A percentile compares a stretch with the other conserved stretches of the same genome.
Conservation (phyloP, 768 basidiomycete species). For the Suillus subluteus region DNA sequence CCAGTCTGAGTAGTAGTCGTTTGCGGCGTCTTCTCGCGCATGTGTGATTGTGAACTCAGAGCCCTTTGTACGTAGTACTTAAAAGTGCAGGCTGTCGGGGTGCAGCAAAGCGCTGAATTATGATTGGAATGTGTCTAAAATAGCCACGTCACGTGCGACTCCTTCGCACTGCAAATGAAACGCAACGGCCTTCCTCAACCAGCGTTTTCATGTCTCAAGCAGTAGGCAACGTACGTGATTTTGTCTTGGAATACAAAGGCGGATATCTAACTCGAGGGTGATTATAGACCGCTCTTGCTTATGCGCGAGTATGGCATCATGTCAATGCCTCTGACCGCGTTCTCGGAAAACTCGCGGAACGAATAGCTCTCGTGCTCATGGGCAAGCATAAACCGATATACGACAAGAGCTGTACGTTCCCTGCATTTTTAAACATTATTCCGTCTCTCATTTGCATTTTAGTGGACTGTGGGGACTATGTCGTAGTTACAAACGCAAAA, state of each 20-base stretch:
- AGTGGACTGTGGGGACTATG: slow-evolving; percentile 99
- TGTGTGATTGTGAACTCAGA: too few relatives aligned
- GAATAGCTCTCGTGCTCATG: slow-evolving; percentile 96
- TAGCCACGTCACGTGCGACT: slow-evolving; percentile 9
- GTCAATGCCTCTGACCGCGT: slow-evolving; percentile 89
- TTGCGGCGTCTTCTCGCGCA: too few relatives aligned
- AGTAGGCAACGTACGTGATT: slow-evolving; percentile 71
- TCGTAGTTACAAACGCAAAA: slow-evolving; percentile 89
- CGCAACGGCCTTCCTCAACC: neutral
- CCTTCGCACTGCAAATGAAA: neutral
- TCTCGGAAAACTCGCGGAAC: slow-evolving; percentile 92
- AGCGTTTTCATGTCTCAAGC: slow-evolving; percentile 71
- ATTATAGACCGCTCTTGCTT: slow-evolving; percentile 87
- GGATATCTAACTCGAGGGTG: neutral
- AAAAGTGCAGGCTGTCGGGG: too few relatives aligned
- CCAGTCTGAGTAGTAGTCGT: too few relatives aligned
- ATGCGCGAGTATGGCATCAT: slow-evolving; percentile 95
- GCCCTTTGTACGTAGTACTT: too few relatives aligned
- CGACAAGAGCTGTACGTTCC: slow-evolving; percentile 78
- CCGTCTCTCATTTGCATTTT: neutral
- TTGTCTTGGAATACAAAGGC: neutral
- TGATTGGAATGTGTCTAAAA: neutral
- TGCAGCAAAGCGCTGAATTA: too few relatives aligned
- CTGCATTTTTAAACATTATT: neutral
- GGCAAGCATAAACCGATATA: slow-evolving; percentile 99